Base-by-base conservation (phyloP, 768 basidiomycete genomes). In the Imleria badia region DNA sequence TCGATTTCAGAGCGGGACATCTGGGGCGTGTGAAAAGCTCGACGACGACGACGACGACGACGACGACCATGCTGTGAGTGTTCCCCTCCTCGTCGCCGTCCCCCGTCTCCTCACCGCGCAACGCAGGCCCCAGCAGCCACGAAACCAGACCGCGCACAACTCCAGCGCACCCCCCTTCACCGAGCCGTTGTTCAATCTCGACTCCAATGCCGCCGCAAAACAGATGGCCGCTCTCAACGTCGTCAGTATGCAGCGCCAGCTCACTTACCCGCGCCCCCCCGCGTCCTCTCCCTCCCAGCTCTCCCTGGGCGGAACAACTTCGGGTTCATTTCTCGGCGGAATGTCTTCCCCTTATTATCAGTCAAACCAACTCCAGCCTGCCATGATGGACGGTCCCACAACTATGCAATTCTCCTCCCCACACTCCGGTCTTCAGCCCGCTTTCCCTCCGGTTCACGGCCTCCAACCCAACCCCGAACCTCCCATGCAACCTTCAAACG, bases 141-240 rank as follows among this genome's bases (percentile, higher is more conserved):
- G 69, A 50, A 58, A 56, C 52, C 67, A 65, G 46, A 48, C 41
- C 23, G 20, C 40, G 17, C 66, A 68, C 35, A 61, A 57, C 45
- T 12, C 55, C 33, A 45, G 49, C 23, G 56, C 49, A 38, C 52
- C 51, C 45, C 44, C 62, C 31, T 69, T 73, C 43, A 33, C 36
- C 40, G 75, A 76, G 53, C 70, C 75, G 56, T 65, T 75, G 50
- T 81, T 82, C 75, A 77, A 69, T 41, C 76, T 89, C 59, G 87
- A 91, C 71, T 76, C 86, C 55, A 78, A 80, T 47, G 78, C 83
- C 42, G 83, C 79, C 46, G 86, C 86, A 54, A 92, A 91, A 70
- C 90, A 92, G 73, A 87, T 91, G 82, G 86, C 87, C 30, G 86
- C 86, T 11, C 81, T 91, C 60, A 84, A 78, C 62, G 84, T 80